Evolutionary conservation across 1,139 yeast genomes (phyloP).

Genomic region (Petasospora fabianii): DNA sequence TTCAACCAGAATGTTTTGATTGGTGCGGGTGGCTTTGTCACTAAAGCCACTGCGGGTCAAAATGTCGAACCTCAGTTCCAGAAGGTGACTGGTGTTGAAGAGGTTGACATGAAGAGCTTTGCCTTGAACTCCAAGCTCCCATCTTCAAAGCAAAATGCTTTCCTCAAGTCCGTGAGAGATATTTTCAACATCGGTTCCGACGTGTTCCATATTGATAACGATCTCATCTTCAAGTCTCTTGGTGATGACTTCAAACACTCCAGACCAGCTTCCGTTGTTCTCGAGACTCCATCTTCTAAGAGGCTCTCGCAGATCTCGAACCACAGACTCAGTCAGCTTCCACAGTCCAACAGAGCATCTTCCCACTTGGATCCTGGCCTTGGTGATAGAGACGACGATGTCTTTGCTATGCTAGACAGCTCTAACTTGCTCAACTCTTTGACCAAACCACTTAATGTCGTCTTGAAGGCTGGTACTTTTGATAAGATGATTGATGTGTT

Average conservation of each 20-base stretch:
- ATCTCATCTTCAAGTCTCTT: slow-evolving; percentile 53
- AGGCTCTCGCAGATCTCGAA: slow-evolving; percentile 35
- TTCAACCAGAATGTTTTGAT: slow-evolving; percentile 49
- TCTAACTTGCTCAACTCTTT: slow-evolving; percentile 33
- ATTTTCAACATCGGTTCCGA: slow-evolving; percentile 55
- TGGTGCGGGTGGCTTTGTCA: slow-evolving; percentile 42
- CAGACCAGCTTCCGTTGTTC: slow-evolving; percentile 43
- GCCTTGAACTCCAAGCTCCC: slow-evolving; percentile 30
- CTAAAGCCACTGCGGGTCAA: slow-evolving; percentile 5
- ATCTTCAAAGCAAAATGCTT: slow-evolving; percentile 38
- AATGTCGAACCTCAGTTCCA: slow-evolving; percentile 12
- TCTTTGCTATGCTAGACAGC: slow-evolving; percentile 31
- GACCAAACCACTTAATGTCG: slow-evolving; percentile 38
- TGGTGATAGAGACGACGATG: slow-evolving; percentile 21
- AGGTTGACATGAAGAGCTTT: slow-evolving; percentile 32
- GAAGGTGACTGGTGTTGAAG: slow-evolving; percentile 35
- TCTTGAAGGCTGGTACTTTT: slow-evolving; percentile 56
- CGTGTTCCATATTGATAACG: slow-evolving; percentile 48
- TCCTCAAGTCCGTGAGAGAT: slow-evolving; percentile 54
- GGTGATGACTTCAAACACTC: slow-evolving; percentile 31
- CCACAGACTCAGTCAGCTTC: slow-evolving; percentile 22
- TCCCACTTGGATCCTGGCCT: slow-evolving; percentile 4
- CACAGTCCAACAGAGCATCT: slow-evolving; percentile 14
- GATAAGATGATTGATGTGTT: slow-evolving; percentile 59
- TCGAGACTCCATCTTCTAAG: slow-evolving; percentile 42